Percentiles rank a stretch among this genome's conserved stretches.
Evolutionary conservation across 306 rosid genomes (phyloP).

Genomic region (Vigna hirtella): DNA sequence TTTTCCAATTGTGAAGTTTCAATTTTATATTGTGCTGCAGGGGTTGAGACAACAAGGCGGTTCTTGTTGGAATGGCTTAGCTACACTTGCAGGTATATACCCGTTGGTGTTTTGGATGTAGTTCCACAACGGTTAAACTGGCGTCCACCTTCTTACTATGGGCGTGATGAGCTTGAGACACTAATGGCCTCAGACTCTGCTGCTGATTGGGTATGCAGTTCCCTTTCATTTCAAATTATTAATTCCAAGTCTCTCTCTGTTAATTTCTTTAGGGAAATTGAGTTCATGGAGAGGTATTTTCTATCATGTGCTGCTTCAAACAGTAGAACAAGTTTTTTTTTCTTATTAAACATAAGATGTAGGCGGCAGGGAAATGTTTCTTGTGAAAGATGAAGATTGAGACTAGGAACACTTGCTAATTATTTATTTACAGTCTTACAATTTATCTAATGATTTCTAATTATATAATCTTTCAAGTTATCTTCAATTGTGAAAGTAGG

Average conservation of each 20-base stretch:
- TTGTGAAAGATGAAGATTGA: conserved; percentile 10
- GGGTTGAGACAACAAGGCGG: conserved; percentile 92
- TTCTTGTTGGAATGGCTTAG: conserved; percentile 97
- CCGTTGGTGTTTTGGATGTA: conserved; percentile 87
- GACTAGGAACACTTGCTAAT: not conserved
- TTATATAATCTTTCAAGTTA: not conserved
- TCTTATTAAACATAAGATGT: not conserved
- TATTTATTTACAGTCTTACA: not conserved
- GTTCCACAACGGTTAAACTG: conserved; percentile 84
- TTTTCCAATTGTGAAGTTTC: not conserved
- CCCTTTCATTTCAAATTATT: conserved; percentile 19
- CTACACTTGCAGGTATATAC: conserved; percentile 85
- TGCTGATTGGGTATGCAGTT: conserved; percentile 85
- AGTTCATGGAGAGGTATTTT: not conserved
- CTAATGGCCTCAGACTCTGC: conserved; percentile 97
- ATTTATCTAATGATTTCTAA: not conserved
- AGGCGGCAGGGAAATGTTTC: not conserved
- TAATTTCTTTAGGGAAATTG: conserved; percentile 12
- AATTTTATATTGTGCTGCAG: conserved; percentile 48
- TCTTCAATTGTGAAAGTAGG: not conserved
- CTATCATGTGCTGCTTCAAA: not conserved
- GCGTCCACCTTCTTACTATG: conserved; percentile 81
- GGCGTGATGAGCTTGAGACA: conserved; percentile 92
- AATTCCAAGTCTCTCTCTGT: not conserved
- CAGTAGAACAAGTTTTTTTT: conserved; percentile 2